Percentiles rank a stretch among this genome's conserved stretches.
Evolutionary conservation across 805 yeast species (phyloP).

Genomic region (Suhomyces xylopsoci): DNA sequence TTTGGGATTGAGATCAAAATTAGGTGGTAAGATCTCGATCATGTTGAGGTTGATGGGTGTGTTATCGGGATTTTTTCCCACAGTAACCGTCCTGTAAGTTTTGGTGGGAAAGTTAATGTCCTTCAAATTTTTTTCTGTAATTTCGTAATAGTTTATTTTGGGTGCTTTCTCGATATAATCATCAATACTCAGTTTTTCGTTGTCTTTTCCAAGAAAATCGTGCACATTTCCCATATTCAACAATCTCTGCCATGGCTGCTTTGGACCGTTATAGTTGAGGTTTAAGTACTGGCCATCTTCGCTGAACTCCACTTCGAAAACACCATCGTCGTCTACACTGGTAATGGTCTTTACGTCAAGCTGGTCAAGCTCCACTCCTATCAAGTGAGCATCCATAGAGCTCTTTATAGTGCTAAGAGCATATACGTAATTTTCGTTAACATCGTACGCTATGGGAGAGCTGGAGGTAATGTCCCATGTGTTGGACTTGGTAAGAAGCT

Average conservation of each 20-base stretch:
- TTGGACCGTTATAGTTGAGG: conserved; percentile 20
- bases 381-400: conserved; percentile 15
- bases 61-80: conserved; percentile 30
- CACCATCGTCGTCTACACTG: conserved; percentile 10
- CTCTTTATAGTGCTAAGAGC: conserved; percentile 13
- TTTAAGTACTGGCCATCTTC: conserved; percentile 20
- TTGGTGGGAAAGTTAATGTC: conserved; percentile 51
- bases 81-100: conserved; percentile 29
- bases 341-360: conserved; percentile 7
- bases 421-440: conserved; percentile 14
- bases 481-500: conserved; percentile 7
- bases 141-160: conserved; percentile 17
- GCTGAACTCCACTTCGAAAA: conserved; percentile 16
- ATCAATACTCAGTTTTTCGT: conserved; percentile 5
- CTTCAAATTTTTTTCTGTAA: conserved; percentile 16
- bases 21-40: conserved; percentile 61
- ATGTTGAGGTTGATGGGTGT: conserved; percentile 41
- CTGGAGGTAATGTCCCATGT: conserved; percentile 14
- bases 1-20: conserved; percentile 39
- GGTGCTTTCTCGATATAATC: conserved; percentile 12
- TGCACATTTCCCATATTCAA: conserved; percentile 17
- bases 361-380: conserved; percentile 7
- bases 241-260: conserved; percentile 24
- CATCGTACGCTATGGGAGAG: conserved; percentile 16
- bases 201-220: background rate